Evolutionary conservation across 495 filamentous ascomycete genomes (phyloP).

Genomic region (Cladorrhinum samala): DNA sequence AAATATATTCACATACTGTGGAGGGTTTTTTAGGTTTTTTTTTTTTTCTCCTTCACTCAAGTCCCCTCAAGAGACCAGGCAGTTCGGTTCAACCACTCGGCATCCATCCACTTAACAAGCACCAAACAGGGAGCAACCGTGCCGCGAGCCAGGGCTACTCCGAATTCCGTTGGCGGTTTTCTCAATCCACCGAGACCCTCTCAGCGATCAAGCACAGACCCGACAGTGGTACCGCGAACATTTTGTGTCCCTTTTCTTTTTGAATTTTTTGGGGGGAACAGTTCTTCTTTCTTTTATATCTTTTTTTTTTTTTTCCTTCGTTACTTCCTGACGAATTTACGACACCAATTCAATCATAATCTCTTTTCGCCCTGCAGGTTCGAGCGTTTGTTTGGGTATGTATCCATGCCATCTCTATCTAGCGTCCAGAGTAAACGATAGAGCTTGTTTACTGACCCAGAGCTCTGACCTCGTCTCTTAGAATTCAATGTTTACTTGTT

Average conservation of each 20-base stretch:
- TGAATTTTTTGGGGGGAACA: not conserved
- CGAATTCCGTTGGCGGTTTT: not conserved
- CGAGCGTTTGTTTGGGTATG: not conserved
- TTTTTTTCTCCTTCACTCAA: conserved; percentile 7
- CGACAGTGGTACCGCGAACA: not conserved
- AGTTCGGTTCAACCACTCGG: too few species aligned
- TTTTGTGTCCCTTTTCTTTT: not conserved
- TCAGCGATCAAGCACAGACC: conserved; percentile 4
- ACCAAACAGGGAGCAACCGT: not conserved
- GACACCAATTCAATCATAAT: too few species aligned
- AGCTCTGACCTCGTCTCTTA: not conserved
- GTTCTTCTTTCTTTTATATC: not conserved
- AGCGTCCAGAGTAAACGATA: conserved; percentile 8
- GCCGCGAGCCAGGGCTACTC: conserved; percentile 2
- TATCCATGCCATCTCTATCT: not conserved
- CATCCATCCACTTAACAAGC: too few species aligned
- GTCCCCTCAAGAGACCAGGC: too few species aligned
- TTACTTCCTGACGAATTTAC: too few species aligned
- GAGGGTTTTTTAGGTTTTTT: too few species aligned
- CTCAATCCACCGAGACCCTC: not conserved
- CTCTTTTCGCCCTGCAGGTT: not conserved
- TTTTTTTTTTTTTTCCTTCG: not conserved
- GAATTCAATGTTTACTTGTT: conserved; percentile 5
- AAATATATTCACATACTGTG: too few species aligned
- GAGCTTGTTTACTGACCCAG: conserved; percentile 6